Evolutionary conservation across 306 rosid genomes (phyloP).

Genomic region (Macrotyloma uniflorum): DNA sequence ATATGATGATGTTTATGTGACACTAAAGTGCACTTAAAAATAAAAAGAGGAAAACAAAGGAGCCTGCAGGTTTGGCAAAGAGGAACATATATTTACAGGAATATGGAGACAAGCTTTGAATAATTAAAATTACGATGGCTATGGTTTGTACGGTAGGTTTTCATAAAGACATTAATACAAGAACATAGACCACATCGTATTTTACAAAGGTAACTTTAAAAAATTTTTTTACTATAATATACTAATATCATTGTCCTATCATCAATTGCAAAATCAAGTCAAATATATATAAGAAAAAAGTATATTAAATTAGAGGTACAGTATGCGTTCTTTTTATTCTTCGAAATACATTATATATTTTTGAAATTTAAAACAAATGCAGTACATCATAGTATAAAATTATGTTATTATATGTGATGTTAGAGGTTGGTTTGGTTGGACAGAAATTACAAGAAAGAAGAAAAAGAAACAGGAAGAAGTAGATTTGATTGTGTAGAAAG

Average conservation of each 20-base stretch:
- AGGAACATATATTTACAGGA: background rate
- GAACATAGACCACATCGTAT: conserved; percentile 31
- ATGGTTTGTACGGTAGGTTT: background rate
- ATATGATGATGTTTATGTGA: background rate
- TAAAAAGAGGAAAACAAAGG: background rate
- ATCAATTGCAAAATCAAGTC: background rate
- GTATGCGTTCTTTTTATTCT: background rate
- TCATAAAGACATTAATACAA: conserved; percentile 4
- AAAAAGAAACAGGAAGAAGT: too few relatives aligned
- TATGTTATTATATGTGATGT: too few relatives aligned
- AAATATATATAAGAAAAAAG: background rate
- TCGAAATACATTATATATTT: too few relatives aligned
- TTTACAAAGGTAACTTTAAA: conserved; percentile 15
- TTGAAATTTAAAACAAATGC: too few relatives aligned
- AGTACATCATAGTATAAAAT: too few relatives aligned
- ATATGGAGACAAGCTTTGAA: conserved; percentile 12
- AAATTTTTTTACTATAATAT: background rate
- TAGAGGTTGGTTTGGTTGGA: too few relatives aligned
- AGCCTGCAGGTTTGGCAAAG: conserved; percentile 5
- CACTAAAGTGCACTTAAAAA: background rate
- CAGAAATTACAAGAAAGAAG: too few relatives aligned
- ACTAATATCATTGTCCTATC: background rate
- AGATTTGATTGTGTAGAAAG: too few relatives aligned
- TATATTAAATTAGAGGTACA: background rate
- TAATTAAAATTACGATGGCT: conserved; percentile 16